Evolutionary conservation across 108 stramenopile species (phyloP), one percentile per base, ranked within the genome.

Genomic region (Fistulifera pelliculosa): DNA sequence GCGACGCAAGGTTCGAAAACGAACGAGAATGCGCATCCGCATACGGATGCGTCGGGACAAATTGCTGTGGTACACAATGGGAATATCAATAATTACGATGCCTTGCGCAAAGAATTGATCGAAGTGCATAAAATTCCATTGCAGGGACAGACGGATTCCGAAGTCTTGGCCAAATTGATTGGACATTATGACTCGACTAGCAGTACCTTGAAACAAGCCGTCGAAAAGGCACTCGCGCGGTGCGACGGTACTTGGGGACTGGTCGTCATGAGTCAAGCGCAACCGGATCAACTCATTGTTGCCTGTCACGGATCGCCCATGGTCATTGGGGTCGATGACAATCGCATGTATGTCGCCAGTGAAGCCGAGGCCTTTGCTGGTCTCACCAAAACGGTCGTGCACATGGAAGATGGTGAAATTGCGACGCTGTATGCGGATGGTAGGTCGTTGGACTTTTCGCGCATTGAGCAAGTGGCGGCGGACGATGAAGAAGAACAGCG

Each of bases 1-100:
- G 97, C 99, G 11, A 99, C 99, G 1, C 94, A 96, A 63, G 99
- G 99, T 58, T 96, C 95, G 16, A 97, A 97, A 60, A 99, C 95
- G 6, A 96, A 97, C 60, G 79, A 79, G 53, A 99, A 99, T 70
- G 96, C 97, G 7, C 99, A 99, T 73, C 97, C 99, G 17, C 99
- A 98, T 71, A 70, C 61, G 18, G 96, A 96, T 75, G 73, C 72
- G 19, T 69, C 89, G 15, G 93, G 94, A 58, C 85, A 94, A 64
- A 83, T 99, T 61, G 95, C 95, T 13, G 69, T 99, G 16, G 96
- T 97, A 16, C 99, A 99, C 75, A 99, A 99, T 61, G 98, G 98
- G 25, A 96, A 94, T 16, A 74, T 99, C 52, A 96, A 90, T 62
- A 99, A 99, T 61, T 70, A 93, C 49, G 81, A 88, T 51, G 87